phyloP scores from a whole-genome alignment of 1,284 basidiomycete species.

The Pterulicium gracile region DNA sequence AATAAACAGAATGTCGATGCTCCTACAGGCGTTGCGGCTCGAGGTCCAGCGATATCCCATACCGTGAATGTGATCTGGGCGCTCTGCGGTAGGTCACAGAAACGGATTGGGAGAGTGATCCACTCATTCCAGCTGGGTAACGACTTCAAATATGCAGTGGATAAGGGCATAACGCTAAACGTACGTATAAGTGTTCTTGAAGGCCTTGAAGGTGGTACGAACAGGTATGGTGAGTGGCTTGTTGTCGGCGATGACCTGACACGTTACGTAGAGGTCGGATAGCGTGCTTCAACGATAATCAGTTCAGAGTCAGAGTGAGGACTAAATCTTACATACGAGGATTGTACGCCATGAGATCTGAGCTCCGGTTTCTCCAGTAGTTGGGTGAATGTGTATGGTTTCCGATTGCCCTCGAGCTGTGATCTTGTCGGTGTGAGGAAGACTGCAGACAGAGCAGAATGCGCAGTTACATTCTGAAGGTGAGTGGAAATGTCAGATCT shows the following conservation, averaged over 20 bases:
- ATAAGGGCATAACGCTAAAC: constrained; percentile 15
- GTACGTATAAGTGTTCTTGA: constrained; percentile 75
- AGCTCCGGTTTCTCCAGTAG: constrained; percentile 70
- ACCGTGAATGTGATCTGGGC: constrained; percentile 91
- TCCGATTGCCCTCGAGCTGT: constrained; percentile 71
- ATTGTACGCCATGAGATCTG: constrained; percentile 70
- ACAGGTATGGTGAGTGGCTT: constrained; percentile 86
- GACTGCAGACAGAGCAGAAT: constrained; percentile 8
- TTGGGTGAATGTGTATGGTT: constrained; percentile 62
- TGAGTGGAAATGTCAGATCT: constrained; percentile 78
- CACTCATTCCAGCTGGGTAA: constrained; percentile 84
- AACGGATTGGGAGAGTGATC: constrained; percentile 83
- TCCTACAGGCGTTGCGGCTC: constrained; percentile 69
- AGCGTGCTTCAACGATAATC: constrained; percentile 38
- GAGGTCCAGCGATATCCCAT: constrained; percentile 84
- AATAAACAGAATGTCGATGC: constrained; percentile 88
- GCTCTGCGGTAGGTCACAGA: constrained; percentile 81
- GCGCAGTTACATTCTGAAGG: constrained; percentile 67
- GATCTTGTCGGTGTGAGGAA: constrained; percentile 37
- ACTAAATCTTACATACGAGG: constrained; percentile 41
- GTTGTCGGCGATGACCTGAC: constrained; percentile 87
- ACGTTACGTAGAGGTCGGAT: constrained; percentile 88
- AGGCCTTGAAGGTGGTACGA: constrained; percentile 87
- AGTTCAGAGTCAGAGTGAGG: constrained; percentile 16
- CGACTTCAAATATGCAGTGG: constrained; percentile 5